Base-by-base conservation (phyloP, 139 green algal species). In the Spirogloea muscicola region DNA sequence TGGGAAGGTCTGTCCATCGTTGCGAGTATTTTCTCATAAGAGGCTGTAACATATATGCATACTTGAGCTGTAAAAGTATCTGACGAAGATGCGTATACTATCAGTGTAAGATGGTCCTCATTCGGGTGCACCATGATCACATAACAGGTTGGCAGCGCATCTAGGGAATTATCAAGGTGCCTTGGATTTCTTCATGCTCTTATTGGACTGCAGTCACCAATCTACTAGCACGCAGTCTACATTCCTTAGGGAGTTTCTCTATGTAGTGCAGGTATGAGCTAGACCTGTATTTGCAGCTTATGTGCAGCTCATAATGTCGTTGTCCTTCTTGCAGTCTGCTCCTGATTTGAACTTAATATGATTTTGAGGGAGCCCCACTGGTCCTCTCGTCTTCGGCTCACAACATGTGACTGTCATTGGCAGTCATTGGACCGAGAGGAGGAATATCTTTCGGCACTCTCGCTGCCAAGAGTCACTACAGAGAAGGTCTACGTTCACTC, bases 161-260 rank as follows among this genome's bases (percentile, higher is more conserved):
- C 44, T 77, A 3, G 87, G 84, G 34, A 76, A 89, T 36, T 55
- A 74, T 31, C 5, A 66, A 4, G 65, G 57, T 5, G 89, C 91
- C 1, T 81, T 84, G 16, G n/a, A 64, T 34, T 92, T 94, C 63
- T 90, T 86, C 70, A 71, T 77, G 55, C 65, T 80, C 31, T 81
- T 95, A 73, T 79, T 97, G 48, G 49, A 83, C 39, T 84, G 67
- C 65, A 85, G 77, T 44, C 58, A 84, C 49, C 75, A 86, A 49
- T 63, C 83, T 1, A 55, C 66, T 3, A 55, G 74, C 16, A 83
- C 84, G 65, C 92, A 97, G 87, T 42, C 59, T 0, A 78, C 84
- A 36, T 90, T 94, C 80, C 72, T 97, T 36, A 10, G 36, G 1
- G 85, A 92, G 75, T 93, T 96, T 37, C 79, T 86, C 36, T 80